Base-by-base conservation (phyloP, 2,329 filamentous ascomycete species). In the Amesomyces nigricolor region DNA sequence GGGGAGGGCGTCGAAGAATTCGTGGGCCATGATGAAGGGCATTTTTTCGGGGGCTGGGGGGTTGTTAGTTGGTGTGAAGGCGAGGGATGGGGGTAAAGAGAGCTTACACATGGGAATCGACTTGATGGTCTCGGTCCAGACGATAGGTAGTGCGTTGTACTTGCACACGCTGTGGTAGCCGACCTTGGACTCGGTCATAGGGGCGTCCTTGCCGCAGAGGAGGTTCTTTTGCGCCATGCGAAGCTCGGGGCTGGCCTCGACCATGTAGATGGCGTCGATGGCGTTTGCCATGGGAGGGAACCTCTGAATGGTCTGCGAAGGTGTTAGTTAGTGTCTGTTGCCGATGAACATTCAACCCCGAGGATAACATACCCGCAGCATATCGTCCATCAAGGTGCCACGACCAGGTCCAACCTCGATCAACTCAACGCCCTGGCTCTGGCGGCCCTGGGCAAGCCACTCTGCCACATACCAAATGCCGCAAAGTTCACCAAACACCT, bases 1-100 rank as follows among this genome's bases (percentile, higher is more conserved):
- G 35, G 94, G 94, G 0, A 99, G 84, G 2, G 94, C 94, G 64
- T 99, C 94, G 73, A 99, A 99, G 77, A 99, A 97, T 69, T 99
- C 94, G 70, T 99, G 94, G 4, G 94, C 94, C 47, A 97, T 82
- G 58, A 99, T 95, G 70, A 97, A 95, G 0, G 94, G 92, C 19
- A 85, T 88, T 67, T 87, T 87, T 58, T 80, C 78, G 19, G 83
- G 72, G 58, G 82, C 84, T 86, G 62, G 2, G 8, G 45, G 14
- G 48, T 2, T 26, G 22, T 26, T 26, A 26, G 22, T 26, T 26
- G 37, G 37, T 32, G 8, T 19, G 43, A 22, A 29, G 14, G 30
- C 8, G 16, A 29, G 14, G 17, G 56, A 46, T 62, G 56, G 26
- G 39, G 9, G 14, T 5, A 46, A 10, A 17, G 3, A 62, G 53